Conservation (phyloP, 2,329 filamentous ascomycete genomes). For the Arthroderma sp. region DNA sequence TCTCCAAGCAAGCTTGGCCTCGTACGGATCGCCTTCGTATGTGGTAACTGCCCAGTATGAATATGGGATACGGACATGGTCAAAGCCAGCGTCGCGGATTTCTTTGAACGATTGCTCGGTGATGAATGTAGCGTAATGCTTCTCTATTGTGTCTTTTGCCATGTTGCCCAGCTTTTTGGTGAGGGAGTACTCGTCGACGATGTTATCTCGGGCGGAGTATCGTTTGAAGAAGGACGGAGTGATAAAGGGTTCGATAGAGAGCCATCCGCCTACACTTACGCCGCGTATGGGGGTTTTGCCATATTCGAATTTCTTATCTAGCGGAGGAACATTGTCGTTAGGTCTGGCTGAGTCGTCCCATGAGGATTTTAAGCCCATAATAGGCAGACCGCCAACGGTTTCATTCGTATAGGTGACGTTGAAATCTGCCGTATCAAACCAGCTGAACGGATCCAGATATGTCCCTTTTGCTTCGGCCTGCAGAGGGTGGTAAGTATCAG, state of each 20-base stretch:
- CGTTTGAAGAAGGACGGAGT: slow-evolving; percentile 76
- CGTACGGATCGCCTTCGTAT: slow-evolving; percentile 76
- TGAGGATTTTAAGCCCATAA: slow-evolving; percentile 74
- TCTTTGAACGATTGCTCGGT: slow-evolving; percentile 71
- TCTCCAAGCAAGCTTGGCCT: slow-evolving; percentile 77
- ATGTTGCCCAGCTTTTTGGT: slow-evolving; percentile 54
- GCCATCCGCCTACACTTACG: slow-evolving; percentile 88
- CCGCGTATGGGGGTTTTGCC: slow-evolving; percentile 67
- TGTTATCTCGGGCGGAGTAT: slow-evolving; percentile 45
- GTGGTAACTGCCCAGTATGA: slow-evolving; percentile 88
- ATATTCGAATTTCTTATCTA: slow-evolving; percentile 70
- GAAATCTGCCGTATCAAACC: slow-evolving; percentile 81
- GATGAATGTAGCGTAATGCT: slow-evolving; percentile 83
- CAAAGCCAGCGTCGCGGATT: slow-evolving; percentile 75
- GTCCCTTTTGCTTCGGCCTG: slow-evolving; percentile 52
- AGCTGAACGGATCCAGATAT: slow-evolving; percentile 76
- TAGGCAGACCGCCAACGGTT: slow-evolving; percentile 69
- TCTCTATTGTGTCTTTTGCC: slow-evolving; percentile 59
- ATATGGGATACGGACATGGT: slow-evolving; percentile 92
- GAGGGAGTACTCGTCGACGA: slow-evolving; percentile 84
- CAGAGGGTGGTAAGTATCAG: slow-evolving; percentile 9
- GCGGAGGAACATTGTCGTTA: slow-evolving; percentile 65
- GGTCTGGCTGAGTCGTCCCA: slow-evolving; percentile 75
- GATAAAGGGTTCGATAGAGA: slow-evolving; percentile 88
- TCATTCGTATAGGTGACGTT: slow-evolving; percentile 85